Evolutionary conservation across 257 asterid species (phyloP).

Genomic region (Capsicum pubescens): DNA sequence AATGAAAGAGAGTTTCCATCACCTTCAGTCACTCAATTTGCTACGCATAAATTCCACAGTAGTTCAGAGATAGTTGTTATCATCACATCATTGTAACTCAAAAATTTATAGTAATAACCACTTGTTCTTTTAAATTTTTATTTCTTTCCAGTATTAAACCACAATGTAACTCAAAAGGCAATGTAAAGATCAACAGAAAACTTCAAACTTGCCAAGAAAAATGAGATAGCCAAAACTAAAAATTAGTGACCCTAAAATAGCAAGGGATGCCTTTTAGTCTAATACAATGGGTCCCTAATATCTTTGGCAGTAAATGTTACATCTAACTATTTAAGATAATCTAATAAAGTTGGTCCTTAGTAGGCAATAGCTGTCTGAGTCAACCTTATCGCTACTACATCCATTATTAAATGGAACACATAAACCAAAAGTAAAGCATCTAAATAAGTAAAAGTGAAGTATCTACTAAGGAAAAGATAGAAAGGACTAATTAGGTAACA

Average conservation of each 20-base stretch:
- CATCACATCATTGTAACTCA: no score
- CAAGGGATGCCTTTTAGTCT: not conserved
- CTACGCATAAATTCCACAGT: no score
- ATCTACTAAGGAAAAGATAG: not conserved
- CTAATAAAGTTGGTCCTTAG: not conserved
- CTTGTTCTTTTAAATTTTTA: not conserved
- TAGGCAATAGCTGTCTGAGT: not conserved
- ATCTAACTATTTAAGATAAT: not conserved
- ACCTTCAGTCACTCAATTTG: no score
- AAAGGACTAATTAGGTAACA: not conserved
- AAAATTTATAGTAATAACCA: not conserved
- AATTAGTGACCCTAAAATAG: not conserved
- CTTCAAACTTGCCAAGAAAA: not conserved
- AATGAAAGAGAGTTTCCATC: no score
- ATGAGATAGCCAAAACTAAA: not conserved
- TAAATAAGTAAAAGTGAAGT: conserved; percentile 4
- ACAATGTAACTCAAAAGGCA: not conserved
- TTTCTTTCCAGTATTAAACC: not conserved
- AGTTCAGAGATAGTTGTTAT: no score
- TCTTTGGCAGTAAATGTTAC: not conserved
- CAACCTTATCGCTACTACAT: not conserved
- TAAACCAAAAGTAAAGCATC: not conserved
- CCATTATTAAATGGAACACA: not conserved
- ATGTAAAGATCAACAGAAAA: not conserved
- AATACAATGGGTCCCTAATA: not conserved